These are phyloP conservation scores for Monosporascus sp. DNA, from an alignment of 2,329 filamentous ascomycete genomes.

Conservation along the genomic window DNA sequence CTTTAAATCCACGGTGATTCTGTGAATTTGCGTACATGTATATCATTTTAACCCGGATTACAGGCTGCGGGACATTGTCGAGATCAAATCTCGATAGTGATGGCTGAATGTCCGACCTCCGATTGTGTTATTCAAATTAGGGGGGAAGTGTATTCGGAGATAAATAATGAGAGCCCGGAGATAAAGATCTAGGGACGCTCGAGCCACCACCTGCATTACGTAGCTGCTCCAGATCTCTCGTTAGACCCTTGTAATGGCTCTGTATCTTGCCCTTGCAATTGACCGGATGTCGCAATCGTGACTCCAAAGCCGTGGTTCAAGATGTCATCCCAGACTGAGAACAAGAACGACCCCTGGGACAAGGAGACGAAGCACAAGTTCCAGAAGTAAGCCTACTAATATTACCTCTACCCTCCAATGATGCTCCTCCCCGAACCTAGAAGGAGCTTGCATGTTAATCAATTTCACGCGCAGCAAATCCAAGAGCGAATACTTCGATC, in stretches of 20 bases:
- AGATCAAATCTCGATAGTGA: too few relatives aligned
- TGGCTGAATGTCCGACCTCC: too few relatives aligned
- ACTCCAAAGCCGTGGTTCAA: slow-evolving; percentile 1
- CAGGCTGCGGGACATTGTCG: too few relatives aligned
- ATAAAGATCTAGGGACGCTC: too few relatives aligned
- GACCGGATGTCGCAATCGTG: not conserved
- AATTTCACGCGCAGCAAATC: slow-evolving; percentile 58
- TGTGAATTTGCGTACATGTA: too few relatives aligned
- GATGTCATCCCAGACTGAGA: slow-evolving; percentile 20
- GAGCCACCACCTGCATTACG: too few relatives aligned
- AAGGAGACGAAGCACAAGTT: slow-evolving; percentile 60
- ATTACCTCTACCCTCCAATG: not conserved
- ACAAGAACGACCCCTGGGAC: slow-evolving; percentile 42
- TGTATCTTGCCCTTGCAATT: not conserved
- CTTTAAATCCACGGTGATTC: too few relatives aligned
- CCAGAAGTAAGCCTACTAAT: slow-evolving; percentile 43
- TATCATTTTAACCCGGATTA: too few relatives aligned
- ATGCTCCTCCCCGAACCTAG: not conserved
- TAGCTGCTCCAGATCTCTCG: too few relatives aligned
- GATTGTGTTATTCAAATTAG: too few relatives aligned
- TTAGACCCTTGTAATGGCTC: not conserved
- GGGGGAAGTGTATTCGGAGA: too few relatives aligned
- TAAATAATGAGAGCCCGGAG: too few relatives aligned
- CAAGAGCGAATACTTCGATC: slow-evolving; percentile 87
- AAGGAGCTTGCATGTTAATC: slow-evolving; percentile 6